Evolutionary conservation across 257 asterid genomes (phyloP).

Genomic region (Anisodus acutangulus): DNA sequence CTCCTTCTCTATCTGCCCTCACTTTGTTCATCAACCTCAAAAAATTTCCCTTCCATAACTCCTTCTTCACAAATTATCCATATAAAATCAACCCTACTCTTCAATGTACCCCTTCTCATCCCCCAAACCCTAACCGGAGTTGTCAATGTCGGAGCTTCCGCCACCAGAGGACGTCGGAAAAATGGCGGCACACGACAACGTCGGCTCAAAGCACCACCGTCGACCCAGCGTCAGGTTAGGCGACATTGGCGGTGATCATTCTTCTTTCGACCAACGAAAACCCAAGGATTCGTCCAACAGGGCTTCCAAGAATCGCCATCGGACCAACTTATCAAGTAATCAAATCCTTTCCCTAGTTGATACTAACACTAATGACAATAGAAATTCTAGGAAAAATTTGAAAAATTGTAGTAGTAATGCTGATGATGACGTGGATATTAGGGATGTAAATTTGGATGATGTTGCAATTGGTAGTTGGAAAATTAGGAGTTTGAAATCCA

Average conservation of each 20-base stretch:
- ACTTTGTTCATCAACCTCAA: not conserved
- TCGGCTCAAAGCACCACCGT: constrained; percentile 35
- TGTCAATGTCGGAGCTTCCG: constrained; percentile 21
- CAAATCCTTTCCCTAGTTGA: constrained; percentile 22
- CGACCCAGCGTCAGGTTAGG: constrained; percentile 39
- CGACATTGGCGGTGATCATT: constrained; percentile 28
- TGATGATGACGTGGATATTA: not conserved
- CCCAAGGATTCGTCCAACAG: constrained; percentile 1
- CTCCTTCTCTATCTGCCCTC: not conserved
- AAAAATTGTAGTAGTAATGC: constrained; percentile 21
- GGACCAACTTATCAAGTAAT: constrained; percentile 28
- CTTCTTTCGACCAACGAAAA: not conserved
- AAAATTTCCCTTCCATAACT: not conserved
- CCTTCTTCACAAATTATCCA: too few relatives aligned
- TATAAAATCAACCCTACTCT: not conserved
- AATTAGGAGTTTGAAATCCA: constrained; percentile 32
- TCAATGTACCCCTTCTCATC: not conserved
- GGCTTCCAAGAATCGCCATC: not conserved
- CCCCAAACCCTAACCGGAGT: not conserved
- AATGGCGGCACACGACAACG: constrained; percentile 10
- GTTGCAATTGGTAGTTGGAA: constrained; percentile 32
- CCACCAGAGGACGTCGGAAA: constrained; percentile 25
- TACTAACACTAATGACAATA: not conserved
- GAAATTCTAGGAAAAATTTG: not conserved
- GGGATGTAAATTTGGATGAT: constrained; percentile 25